Evolutionary conservation across 1,139 yeast genomes (phyloP).

Genomic region (Scheffersomyces titani): DNA sequence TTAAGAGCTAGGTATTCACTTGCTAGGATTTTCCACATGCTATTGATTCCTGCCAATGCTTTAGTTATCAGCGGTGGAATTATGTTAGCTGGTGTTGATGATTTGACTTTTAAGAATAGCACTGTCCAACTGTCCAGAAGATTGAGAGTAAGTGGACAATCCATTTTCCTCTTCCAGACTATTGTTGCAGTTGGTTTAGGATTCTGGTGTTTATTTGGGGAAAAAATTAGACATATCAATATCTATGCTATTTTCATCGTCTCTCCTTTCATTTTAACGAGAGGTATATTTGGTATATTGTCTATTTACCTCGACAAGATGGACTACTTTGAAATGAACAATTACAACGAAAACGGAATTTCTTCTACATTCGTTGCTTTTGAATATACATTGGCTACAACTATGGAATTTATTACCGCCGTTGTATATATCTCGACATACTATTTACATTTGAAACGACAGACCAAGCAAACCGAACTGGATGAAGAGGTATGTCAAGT

Average conservation of each 20-base stretch:
- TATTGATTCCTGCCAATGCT: conserved; percentile 36
- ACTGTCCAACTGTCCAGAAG: conserved; percentile 23
- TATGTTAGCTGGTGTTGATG: conserved; percentile 25
- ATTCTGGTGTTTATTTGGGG: not conserved
- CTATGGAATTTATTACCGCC: conserved; percentile 37
- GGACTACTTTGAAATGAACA: conserved; percentile 31
- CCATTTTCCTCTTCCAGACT: conserved; percentile 28
- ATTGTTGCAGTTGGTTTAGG: conserved; percentile 18
- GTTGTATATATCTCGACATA: conserved; percentile 18
- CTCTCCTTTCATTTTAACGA: conserved; percentile 27
- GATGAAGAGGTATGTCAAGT: too few species aligned
- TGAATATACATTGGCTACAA: conserved; percentile 37
- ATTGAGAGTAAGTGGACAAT: conserved; percentile 36
- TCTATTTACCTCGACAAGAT: conserved; percentile 28
- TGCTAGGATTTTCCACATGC: conserved; percentile 19
- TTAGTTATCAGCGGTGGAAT: conserved; percentile 38
- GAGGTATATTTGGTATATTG: conserved; percentile 37
- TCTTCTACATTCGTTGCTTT: conserved; percentile 23
- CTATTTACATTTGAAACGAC: conserved; percentile 10
- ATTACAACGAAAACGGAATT: conserved; percentile 24
- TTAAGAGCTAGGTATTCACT: conserved; percentile 4
- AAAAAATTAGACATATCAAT: conserved; percentile 7
- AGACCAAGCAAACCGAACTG: not conserved
- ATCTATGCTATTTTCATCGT: conserved; percentile 21
- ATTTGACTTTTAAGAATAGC: conserved; percentile 10